phyloP scores from a whole-genome alignment of 106 monocot species.

The Allium sativum region DNA sequence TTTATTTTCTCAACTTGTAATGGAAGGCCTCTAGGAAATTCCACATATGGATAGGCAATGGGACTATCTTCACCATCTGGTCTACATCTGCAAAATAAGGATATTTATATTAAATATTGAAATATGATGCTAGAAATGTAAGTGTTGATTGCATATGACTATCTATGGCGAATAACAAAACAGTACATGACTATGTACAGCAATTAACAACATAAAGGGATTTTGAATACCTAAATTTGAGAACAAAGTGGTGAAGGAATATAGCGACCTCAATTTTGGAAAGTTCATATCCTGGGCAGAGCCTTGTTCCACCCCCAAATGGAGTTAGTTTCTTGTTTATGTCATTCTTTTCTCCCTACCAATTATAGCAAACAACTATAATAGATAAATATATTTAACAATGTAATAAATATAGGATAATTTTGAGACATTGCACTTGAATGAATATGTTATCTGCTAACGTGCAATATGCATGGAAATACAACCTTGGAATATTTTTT shows the following conservation, averaged over 20 bases:
- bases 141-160: not conserved
- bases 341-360: constrained; percentile 37
- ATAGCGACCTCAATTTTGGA: constrained; percentile 68
- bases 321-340: constrained; percentile 65
- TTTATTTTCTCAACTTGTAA: constrained; percentile 34
- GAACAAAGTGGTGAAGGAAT: constrained; percentile 76
- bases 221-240: constrained; percentile 46
- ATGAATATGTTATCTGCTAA: too few species aligned
- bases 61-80: constrained; percentile 44
- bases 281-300: constrained; percentile 77
- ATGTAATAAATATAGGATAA: too few species aligned
- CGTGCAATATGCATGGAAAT: too few species aligned
- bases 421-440: too few species aligned
- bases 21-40: constrained; percentile 61
- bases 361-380: constrained; percentile 1
- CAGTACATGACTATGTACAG: not conserved
- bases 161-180: not conserved
- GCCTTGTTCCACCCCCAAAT: constrained; percentile 74
- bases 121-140: not conserved
- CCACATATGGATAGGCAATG: constrained; percentile 69
- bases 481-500: too few species aligned
- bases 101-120: not conserved
- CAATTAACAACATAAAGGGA: too few species aligned
- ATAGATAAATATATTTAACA: not conserved
- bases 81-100: constrained; percentile 44